Conservation (phyloP, 2,329 filamentous ascomycete genomes). For the Xylariaceae sp. region DNA sequence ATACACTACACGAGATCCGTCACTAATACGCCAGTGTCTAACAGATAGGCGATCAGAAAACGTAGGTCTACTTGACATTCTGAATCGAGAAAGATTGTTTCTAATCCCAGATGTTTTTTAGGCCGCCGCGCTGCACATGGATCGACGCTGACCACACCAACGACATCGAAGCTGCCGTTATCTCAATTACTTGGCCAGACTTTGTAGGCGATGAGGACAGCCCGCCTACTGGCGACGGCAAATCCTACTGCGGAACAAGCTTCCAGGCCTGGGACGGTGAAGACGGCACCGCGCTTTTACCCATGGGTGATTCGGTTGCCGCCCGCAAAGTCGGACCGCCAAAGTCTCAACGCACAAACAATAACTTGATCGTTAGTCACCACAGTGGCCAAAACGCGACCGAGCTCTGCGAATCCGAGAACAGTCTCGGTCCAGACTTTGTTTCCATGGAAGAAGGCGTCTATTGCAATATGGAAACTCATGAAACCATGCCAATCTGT, state of each 20-base stretch:
- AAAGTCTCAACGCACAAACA: constrained; percentile 6
- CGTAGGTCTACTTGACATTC: not conserved
- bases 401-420: constrained; percentile 29
- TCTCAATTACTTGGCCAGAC: constrained; percentile 9
- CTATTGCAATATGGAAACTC: constrained; percentile 34
- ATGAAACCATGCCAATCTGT: constrained; percentile 29
- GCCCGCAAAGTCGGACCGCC: not conserved
- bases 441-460: constrained; percentile 29
- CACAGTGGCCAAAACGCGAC: constrained; percentile 28
- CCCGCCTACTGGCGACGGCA: not conserved
- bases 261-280: constrained; percentile 5
- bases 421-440: constrained; percentile 32
- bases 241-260: constrained; percentile 2
- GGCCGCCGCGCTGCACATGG: constrained; percentile 10
- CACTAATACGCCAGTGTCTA: not conserved
- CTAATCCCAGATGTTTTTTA: not conserved
- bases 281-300: not conserved
- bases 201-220: not conserved
- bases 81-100: not conserved
- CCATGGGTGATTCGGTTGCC: not conserved
- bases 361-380: constrained; percentile 24
- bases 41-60: not conserved
- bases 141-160: constrained; percentile 13
- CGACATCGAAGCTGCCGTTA: constrained; percentile 5
- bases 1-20: not conserved